phyloP scores from a whole-genome alignment of 1,139 yeast genomes.

The Yamadazyma mexicana region DNA sequence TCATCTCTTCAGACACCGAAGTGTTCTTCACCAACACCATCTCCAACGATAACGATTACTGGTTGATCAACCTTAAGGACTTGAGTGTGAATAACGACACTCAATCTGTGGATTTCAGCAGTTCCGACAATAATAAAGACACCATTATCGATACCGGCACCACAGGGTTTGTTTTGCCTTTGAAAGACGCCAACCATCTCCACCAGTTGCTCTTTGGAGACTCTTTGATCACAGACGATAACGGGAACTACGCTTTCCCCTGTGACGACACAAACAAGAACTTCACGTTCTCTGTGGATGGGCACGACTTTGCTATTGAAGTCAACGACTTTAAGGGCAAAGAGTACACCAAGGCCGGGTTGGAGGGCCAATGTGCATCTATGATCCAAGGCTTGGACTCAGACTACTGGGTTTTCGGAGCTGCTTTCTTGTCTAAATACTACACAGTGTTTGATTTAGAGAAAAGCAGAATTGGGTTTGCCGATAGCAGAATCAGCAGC shows the following conservation, averaged over 20 bases:
- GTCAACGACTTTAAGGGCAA: constrained; percentile 50
- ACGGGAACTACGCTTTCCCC: constrained; percentile 57
- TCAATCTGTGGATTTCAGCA: constrained; percentile 12
- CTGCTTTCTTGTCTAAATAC: constrained; percentile 55
- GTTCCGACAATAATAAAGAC: constrained; percentile 26
- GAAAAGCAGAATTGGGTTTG: constrained; percentile 49
- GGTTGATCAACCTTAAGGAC: constrained; percentile 50
- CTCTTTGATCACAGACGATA: constrained; percentile 52
- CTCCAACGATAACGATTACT: constrained; percentile 41
- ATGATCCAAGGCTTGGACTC: constrained; percentile 56
- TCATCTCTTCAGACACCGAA: constrained; percentile 13
- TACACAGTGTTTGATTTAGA: constrained; percentile 63
- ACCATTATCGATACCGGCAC: constrained; percentile 70
- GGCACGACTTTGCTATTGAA: constrained; percentile 44
- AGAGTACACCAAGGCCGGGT: constrained; percentile 35
- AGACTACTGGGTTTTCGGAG: constrained; percentile 55
- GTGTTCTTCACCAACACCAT: constrained; percentile 42
- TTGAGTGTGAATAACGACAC: constrained; percentile 23
- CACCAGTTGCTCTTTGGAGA: constrained; percentile 49
- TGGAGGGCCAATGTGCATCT: constrained; percentile 60
- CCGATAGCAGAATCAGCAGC: constrained; percentile 16
- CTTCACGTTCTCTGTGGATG: constrained; percentile 42
- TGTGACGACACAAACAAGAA: constrained; percentile 45
- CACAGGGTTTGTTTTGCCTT: constrained; percentile 58
- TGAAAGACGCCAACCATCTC: constrained; percentile 52